Conservation (phyloP, 2,329 filamentous ascomycete species). For the Fusarium drepaniforme region DNA sequence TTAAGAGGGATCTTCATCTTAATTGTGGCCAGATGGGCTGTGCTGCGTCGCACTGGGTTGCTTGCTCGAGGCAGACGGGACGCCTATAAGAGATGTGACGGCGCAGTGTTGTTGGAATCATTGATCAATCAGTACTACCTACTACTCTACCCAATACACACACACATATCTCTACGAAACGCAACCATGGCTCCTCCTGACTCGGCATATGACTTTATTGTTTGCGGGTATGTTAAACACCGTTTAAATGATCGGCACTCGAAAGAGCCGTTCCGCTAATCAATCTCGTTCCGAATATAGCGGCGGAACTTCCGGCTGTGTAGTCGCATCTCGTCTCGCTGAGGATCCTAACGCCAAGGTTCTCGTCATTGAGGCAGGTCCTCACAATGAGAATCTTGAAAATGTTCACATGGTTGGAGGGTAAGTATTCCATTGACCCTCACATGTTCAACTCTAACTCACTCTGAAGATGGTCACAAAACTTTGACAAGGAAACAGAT, state of each 20-base stretch:
- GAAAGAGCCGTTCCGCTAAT: conserved; percentile 14
- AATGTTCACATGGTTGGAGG: conserved; percentile 65
- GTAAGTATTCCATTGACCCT: conserved; percentile 39
- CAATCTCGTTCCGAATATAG: conserved; percentile 17
- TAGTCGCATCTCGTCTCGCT: conserved; percentile 53
- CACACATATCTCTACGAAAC: not conserved
- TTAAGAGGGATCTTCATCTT: conserved; percentile 11
- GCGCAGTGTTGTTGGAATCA: conserved; percentile 2
- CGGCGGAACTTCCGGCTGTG: conserved; percentile 54
- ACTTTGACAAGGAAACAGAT: conserved; percentile 61
- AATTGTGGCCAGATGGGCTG: not conserved
- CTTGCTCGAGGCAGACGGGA: not conserved
- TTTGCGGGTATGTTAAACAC: conserved; percentile 47
- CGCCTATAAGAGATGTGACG: conserved; percentile 21
- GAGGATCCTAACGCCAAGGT: conserved; percentile 47
- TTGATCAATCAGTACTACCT: not conserved
- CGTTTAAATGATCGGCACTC: not conserved
- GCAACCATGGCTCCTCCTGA: conserved; percentile 38
- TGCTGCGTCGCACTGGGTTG: not conserved
- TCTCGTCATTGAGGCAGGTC: conserved; percentile 53
- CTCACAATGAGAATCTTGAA: conserved; percentile 57
- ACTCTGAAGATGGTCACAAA: conserved; percentile 54
- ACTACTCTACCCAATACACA: not conserved
- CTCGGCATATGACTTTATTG: conserved; percentile 48
- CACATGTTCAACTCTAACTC: not conserved